Evolutionary conservation across 73 alveolate genomes (phyloP).

Genomic region (Symbiodinium natans): DNA sequence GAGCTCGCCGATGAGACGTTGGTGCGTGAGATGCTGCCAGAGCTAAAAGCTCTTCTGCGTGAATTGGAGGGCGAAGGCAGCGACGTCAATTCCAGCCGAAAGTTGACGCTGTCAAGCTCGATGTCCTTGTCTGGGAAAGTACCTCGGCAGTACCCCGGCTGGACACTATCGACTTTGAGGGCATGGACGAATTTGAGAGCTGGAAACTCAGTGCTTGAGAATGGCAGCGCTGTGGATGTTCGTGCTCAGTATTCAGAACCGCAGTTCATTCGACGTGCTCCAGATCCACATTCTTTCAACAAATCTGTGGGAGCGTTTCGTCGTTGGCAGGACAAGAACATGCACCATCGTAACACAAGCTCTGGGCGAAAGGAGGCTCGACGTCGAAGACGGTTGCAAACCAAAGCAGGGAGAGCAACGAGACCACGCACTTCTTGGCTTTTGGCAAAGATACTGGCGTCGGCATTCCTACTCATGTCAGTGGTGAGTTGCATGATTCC

Average conservation of each 20-base stretch:
- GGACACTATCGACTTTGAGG: not conserved
- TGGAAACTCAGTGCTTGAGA: not conserved
- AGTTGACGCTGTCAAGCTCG: not conserved
- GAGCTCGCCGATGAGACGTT: no score
- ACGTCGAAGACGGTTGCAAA: no score
- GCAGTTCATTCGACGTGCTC: no score
- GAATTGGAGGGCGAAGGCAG: no score
- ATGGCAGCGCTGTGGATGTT: not conserved
- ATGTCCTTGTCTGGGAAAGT: not conserved
- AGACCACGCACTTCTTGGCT: no score
- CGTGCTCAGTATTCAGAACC: no score
- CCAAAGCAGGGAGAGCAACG: no score
- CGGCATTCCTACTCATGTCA: not conserved
- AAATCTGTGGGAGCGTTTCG: not conserved
- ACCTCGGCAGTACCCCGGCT: not conserved
- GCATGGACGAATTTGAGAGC: not conserved
- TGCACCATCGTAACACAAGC: not conserved
- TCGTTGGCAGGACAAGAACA: not conserved
- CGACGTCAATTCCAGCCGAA: no score
- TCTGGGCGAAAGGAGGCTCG: not conserved
- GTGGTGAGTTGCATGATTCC: not conserved
- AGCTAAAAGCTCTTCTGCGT: no score
- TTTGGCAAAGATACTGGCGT: no score
- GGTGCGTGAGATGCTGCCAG: no score
- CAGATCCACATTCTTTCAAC: not conserved